Percentiles rank a stretch among this genome's conserved stretches.
These are phyloP conservation scores for Pulveroboletus ravenelii DNA, from an alignment of 768 basidiomycete genomes.

Conservation along the genomic window DNA sequence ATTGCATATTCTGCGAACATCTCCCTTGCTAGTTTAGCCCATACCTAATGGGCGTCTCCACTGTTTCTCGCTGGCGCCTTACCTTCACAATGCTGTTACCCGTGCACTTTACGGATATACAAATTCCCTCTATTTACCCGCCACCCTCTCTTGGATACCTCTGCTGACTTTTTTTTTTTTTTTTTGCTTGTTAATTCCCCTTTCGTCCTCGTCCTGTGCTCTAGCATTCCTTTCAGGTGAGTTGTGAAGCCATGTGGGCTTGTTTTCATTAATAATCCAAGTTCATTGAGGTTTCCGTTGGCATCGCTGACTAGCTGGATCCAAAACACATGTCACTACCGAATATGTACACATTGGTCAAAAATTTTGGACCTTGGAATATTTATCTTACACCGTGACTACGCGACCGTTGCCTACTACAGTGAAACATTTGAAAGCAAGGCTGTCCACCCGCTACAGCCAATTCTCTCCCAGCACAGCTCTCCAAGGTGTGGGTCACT, in stretches of 20 bases:
- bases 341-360: slow-evolving; percentile 11
- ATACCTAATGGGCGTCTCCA: slow-evolving; percentile 15
- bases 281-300: slow-evolving; percentile 7
- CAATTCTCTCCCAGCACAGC: too few species aligned
- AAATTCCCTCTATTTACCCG: slow-evolving; percentile 7
- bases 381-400: not conserved
- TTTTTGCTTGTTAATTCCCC: slow-evolving; percentile 1
- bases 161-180: not conserved
- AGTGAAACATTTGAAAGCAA: not conserved
- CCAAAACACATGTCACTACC: slow-evolving; percentile 1
- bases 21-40: slow-evolving; percentile 19
- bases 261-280: not conserved
- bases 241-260: not conserved
- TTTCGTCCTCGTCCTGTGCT: slow-evolving; percentile 4
- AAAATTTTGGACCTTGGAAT: slow-evolving; percentile 4
- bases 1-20: slow-evolving; percentile 21
- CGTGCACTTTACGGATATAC: slow-evolving; percentile 11
- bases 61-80: slow-evolving; percentile 7
- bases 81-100: slow-evolving; percentile 4
- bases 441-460: too few species aligned
- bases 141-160: slow-evolving; percentile 26
- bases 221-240: slow-evolving; percentile 3
- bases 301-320: slow-evolving; percentile 16
- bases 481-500: too few species aligned
- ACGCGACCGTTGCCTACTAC: not conserved